Evolutionary conservation across 768 basidiomycete genomes (phyloP), one percentile per base, ranked within the genome.

Genomic region (Phanerochaete sordida): DNA sequence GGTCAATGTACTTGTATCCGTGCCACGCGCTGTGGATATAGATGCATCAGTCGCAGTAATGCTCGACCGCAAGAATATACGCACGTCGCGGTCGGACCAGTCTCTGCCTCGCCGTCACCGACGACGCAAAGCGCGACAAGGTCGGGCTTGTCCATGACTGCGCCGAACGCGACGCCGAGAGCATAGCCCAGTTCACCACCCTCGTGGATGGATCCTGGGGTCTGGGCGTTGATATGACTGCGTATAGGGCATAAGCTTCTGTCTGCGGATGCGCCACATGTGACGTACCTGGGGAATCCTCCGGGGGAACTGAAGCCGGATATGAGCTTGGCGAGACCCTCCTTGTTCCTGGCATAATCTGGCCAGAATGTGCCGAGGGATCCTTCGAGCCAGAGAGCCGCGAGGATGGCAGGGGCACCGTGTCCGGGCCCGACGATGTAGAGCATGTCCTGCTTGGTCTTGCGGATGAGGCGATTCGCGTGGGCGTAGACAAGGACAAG

Each of bases 161-260:
- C 87, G 35, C 94, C 94, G 68, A 91, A 95, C 0, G 91, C 81
- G 9, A 93, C 93, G 44, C 86, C 81, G 37, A 95, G 84, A 3
- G 92, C 92, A 64, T 95, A 96, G 8, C 94, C 93, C 15, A 95
- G 81, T 71, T 95, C 94, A 28, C 88, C 89, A 56, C 94, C 94
- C 74, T 97, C 94, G 66, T 97, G 94, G 62, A 97, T 95, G 2
- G 84, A 80, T 5, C 94, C 94, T 21, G 93, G 94, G 0, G 91
- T 93, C 72, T 91, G 84, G 0, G 93, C 89, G 60, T 93, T 90
- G 64, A 89, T 83, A 59, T 88, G 86, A 65, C 86, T 87, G 35
- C 50, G 58, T n/a, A 26, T 19, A 15, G 33, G 27, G n/a, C 58
- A 26, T 47, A 47, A 53, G 53, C n/a, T 26, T 31, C 3, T 9